Conservation (phyloP, 2,329 filamentous ascomycete genomes). For the Pseudopyricularia javanii region DNA sequence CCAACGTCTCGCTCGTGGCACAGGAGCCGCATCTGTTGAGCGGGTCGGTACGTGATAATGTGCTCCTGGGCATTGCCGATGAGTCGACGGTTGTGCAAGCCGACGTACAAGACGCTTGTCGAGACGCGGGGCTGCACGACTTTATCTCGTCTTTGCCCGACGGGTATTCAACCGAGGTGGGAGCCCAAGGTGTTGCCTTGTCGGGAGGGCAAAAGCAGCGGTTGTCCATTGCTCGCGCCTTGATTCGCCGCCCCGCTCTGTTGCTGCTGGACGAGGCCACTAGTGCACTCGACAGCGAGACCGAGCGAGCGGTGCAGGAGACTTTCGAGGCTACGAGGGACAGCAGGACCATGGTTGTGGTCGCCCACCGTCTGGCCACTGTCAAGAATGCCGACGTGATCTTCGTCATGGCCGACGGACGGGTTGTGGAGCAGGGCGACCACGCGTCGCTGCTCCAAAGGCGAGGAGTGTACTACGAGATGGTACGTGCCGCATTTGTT, state of each 20-base stretch:
- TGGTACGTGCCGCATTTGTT: neutral
- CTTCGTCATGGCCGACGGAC: conserved; percentile 28
- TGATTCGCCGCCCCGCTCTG: conserved; percentile 47
- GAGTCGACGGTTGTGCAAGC: conserved; percentile 31
- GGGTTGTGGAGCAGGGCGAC: conserved; percentile 25
- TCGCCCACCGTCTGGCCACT: conserved; percentile 28
- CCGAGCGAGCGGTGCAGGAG: conserved; percentile 40
- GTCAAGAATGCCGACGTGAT: conserved; percentile 29
- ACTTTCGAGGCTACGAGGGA: conserved; percentile 31
- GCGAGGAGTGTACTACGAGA: conserved; percentile 2
- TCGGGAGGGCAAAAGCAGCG: conserved; percentile 57
- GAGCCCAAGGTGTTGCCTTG: conserved; percentile 15
- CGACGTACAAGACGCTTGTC: conserved; percentile 36
- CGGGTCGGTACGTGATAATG: conserved; percentile 54
- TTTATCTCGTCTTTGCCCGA: conserved; percentile 54
- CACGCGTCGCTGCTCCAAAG: conserved; percentile 19
- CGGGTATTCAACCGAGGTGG: conserved; percentile 1
- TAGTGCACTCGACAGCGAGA: conserved; percentile 47
- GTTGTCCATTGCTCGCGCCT: conserved; percentile 51
- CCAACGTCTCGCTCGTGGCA: conserved; percentile 23
- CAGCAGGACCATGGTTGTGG: conserved; percentile 24
- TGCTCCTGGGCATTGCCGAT: conserved; percentile 39
- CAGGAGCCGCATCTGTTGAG: conserved; percentile 59
- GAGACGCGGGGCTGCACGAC: conserved; percentile 55
- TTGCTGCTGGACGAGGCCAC: conserved; percentile 60